A percentile compares a stretch with the other conserved stretches of the same genome.
These are phyloP conservation scores for Pulveroboletus frians DNA, from an alignment of 768 basidiomycete species.

Conservation along the genomic window DNA sequence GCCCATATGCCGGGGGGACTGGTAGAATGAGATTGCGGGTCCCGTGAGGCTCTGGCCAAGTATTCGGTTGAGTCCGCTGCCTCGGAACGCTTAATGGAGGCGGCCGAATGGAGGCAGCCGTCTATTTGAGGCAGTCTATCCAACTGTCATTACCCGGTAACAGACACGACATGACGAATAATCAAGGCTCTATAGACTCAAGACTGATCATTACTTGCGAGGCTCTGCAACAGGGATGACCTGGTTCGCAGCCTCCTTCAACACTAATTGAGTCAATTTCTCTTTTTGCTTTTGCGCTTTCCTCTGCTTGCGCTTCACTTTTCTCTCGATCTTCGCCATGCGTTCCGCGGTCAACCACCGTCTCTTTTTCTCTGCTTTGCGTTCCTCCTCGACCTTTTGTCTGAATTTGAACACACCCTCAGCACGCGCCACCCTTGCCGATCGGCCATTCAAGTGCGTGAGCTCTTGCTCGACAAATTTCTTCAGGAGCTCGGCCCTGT, in stretches of 20 bases:
- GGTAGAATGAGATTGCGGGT: neutral
- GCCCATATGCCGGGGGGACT: neutral
- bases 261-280: conserved; percentile 47
- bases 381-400: conserved; percentile 50
- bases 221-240: conserved; percentile 38
- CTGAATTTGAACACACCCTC: conserved; percentile 76
- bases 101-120: too few relatives aligned
- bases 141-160: too few relatives aligned
- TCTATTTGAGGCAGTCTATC: too few relatives aligned
- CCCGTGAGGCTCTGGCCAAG: too few relatives aligned
- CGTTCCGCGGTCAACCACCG: conserved; percentile 40
- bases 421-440: conserved; percentile 55
- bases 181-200: neutral
- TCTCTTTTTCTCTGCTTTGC: conserved; percentile 56
- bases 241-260: conserved; percentile 56
- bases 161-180: too few relatives aligned
- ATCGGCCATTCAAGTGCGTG: conserved; percentile 54
- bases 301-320: conserved; percentile 37
- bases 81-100: too few relatives aligned
- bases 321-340: conserved; percentile 35
- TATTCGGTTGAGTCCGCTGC: too few relatives aligned
- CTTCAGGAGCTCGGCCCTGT: conserved; percentile 46
- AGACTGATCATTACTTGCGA: conserved; percentile 4
- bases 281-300: conserved; percentile 46
- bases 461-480: conserved; percentile 52